phyloP scores from a whole-genome alignment of 2,329 filamentous ascomycete genomes.

The Xylariaceae sp. region DNA sequence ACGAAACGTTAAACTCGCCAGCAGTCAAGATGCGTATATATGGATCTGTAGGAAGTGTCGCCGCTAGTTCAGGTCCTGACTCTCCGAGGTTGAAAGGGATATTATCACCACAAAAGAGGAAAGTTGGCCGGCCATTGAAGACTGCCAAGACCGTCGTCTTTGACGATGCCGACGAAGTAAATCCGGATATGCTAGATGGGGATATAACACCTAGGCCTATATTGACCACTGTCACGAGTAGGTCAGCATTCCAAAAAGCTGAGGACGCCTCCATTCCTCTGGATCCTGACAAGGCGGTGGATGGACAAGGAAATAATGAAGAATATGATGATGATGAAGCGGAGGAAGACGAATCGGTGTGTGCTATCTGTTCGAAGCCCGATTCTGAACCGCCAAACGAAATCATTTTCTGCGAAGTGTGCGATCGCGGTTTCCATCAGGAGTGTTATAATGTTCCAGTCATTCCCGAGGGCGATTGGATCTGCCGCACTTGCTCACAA shows the following conservation, averaged over 20 bases:
- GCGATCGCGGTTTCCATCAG: constrained; percentile 68
- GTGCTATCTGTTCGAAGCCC: constrained; percentile 62
- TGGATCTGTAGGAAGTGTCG: constrained; percentile 15
- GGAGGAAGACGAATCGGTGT: constrained; percentile 59
- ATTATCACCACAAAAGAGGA: constrained; percentile 59
- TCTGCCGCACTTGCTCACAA: constrained; percentile 63
- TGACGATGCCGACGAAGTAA: constrained; percentile 40
- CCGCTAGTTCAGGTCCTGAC: not conserved
- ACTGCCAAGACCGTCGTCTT: constrained; percentile 68
- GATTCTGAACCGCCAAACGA: constrained; percentile 65
- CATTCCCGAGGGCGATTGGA: constrained; percentile 69
- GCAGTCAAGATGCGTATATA: constrained; percentile 28
- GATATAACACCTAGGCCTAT: constrained; percentile 54
- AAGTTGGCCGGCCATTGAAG: constrained; percentile 52
- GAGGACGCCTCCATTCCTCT: constrained; percentile 24
- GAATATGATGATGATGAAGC: constrained; percentile 22
- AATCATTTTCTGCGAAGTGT: constrained; percentile 70
- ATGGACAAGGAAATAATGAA: constrained; percentile 43
- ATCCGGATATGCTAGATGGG: constrained; percentile 58
- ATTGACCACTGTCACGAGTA: constrained; percentile 34
- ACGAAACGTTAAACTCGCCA: constrained; percentile 2
- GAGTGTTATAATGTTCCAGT: constrained; percentile 63
- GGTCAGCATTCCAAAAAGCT: constrained; percentile 24
- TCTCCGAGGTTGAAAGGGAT: constrained; percentile 58
- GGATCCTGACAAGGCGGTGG: not conserved